phyloP scores from a whole-genome alignment of 768 basidiomycete species.

The Auricularia sp. region DNA sequence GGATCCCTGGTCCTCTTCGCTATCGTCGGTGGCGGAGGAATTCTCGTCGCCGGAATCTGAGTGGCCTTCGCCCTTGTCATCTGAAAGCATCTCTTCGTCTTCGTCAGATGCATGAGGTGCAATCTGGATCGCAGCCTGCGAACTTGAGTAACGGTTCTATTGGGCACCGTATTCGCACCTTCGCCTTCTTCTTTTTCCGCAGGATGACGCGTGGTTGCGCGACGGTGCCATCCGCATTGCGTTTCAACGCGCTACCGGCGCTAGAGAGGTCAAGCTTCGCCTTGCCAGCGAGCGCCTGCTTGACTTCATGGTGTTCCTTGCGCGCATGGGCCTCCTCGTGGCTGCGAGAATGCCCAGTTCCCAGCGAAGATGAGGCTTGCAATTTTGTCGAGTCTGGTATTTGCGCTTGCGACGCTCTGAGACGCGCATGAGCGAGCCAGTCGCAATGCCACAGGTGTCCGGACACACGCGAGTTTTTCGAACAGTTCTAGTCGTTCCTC shows the following conservation, averaged over 20 bases:
- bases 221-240: conserved; percentile 53
- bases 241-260: conserved; percentile 58
- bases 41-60: conserved; percentile 16
- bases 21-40: conserved; percentile 14
- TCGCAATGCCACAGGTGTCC: not conserved
- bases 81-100: not conserved
- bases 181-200: conserved; percentile 26
- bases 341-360: conserved; percentile 57
- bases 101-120: too few relatives aligned
- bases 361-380: conserved; percentile 75
- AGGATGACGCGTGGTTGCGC: conserved; percentile 39
- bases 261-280: conserved; percentile 5
- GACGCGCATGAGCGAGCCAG: conserved; percentile 2
- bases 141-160: too few relatives aligned
- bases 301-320: conserved; percentile 47
- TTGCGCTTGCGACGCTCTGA: conserved; percentile 68
- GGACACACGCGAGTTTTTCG: conserved; percentile 68
- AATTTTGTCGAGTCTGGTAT: conserved; percentile 48
- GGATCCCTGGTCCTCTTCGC: not conserved
- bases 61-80: not conserved
- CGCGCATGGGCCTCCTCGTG: conserved; percentile 51
- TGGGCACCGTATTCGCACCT: not conserved
- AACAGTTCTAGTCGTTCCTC: conserved; percentile 73
- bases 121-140: too few relatives aligned
- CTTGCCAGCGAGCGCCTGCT: conserved; percentile 13